Base-by-base conservation (phyloP, 192 early-diverging fungal genomes). In the Coemansia sp. region DNA sequence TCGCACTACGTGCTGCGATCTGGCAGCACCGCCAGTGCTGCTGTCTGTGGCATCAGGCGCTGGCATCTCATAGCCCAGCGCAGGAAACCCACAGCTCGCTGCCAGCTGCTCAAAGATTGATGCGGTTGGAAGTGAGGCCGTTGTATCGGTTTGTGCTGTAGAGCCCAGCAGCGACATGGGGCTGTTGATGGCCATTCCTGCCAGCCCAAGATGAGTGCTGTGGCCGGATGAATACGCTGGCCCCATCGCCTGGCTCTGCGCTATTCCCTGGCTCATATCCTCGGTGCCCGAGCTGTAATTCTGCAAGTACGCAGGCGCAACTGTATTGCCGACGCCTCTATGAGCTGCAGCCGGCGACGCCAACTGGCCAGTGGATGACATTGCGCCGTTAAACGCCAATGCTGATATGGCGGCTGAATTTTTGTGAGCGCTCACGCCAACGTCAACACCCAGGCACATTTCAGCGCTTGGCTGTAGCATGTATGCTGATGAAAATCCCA, bases 181-280 rank as follows among this genome's bases (percentile, higher is more conserved):
- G 21, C 63, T 48, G 11, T 70, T 62, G 5, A 53, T 32, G 22
- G 62, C 77, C 77, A 79, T 79, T 2, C 77, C 77, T 0, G 72
- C 66, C 60, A 73, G 67, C 24, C 65, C 63, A 14, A 70, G 68
- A 53, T 73, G 71, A 17, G 38, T 58, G 35, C 59, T 51, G 48
- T 48, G 51, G 1, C 48, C 49, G 2, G 63, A 60, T 22, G 47
- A 10, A 22, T 22, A n/a, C 19, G 6, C 10, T 22, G 17, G 3
- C 53, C 11, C 53, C 4, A 27, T 27, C 2, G 25, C n/a, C 19
- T 22, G 17, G 53, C 25, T 27, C 53, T 25, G 27, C 7, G 59
- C 61, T 12, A 39, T 56, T 12, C 54, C 12, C 29, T 61, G 43
- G 27, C 17, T 9, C 14, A 24, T 4, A 14, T 47, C 22, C 3